Evolutionary conservation across 176 grass and related monocot genomes (phyloP).

Genomic region (Eragrostis curvula): DNA sequence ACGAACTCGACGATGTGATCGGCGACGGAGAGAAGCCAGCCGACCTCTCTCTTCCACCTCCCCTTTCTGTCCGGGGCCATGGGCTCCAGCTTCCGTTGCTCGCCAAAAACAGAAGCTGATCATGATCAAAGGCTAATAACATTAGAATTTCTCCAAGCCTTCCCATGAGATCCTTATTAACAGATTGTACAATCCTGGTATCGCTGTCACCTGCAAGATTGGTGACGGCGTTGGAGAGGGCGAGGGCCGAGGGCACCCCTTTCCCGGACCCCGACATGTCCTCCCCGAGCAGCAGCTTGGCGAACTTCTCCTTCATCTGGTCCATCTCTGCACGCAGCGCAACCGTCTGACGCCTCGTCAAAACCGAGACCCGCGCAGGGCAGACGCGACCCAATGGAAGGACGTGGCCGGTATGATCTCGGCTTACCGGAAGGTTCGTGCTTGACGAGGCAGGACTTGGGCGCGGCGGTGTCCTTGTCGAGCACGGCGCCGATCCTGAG

Average conservation of each 20-base stretch:
- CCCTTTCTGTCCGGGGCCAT: constrained; percentile 73
- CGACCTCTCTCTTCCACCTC: constrained; percentile 84
- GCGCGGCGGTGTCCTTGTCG: constrained; percentile 23
- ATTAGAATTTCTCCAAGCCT: background rate
- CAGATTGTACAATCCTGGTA: background rate
- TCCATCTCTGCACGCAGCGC: constrained; percentile 68
- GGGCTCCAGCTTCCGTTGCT: constrained; percentile 81
- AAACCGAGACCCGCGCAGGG: background rate
- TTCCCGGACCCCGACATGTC: constrained; percentile 93
- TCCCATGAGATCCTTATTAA: background rate
- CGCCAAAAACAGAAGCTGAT: constrained; percentile 82
- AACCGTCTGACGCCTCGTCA: constrained; percentile 33
- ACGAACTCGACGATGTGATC: constrained; percentile 93
- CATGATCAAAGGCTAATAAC: background rate
- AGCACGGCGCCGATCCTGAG: constrained; percentile 7
- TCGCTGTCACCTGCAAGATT: constrained; percentile 76
- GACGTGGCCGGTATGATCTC: background rate
- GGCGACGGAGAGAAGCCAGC: constrained; percentile 85
- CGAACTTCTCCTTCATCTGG: constrained; percentile 79
- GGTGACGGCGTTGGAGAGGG: constrained; percentile 85
- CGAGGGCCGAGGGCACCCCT: constrained; percentile 80
- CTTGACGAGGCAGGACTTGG: constrained; percentile 24
- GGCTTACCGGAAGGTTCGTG: constrained; percentile 52
- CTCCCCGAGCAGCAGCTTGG: constrained; percentile 82
- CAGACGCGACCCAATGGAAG: background rate